These are phyloP conservation scores for Parsonsia alboflavescens DNA, from an alignment of 257 asterid genomes.

Conservation along the genomic window DNA sequence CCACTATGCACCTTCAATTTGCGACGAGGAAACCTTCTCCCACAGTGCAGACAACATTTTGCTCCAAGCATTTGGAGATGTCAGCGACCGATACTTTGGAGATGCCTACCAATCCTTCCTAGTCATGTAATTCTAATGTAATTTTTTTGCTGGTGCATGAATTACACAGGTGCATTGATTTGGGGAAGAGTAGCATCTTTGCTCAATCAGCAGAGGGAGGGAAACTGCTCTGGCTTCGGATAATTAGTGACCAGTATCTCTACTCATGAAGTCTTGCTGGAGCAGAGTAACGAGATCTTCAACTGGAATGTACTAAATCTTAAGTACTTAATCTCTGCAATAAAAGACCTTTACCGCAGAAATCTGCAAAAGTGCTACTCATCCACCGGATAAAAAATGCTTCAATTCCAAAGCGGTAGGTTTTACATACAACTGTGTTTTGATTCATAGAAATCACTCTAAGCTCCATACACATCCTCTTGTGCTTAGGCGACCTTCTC, in stretches of 20 bases:
- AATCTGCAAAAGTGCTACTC: no score
- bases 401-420: no score
- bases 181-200: neutral
- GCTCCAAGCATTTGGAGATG: slow-evolving; percentile 23
- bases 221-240: neutral
- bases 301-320: neutral
- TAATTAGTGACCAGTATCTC: neutral
- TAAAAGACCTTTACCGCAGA: neutral
- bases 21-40: slow-evolving; percentile 25
- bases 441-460: no score
- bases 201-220: neutral
- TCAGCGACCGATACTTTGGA: slow-evolving; percentile 12
- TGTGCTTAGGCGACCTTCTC: no score
- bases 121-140: neutral
- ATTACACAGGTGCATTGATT: neutral
- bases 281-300: neutral
- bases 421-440: no score
- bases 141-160: neutral
- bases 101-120: slow-evolving; percentile 17
- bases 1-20: slow-evolving; percentile 16
- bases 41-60: slow-evolving; percentile 31
- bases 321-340: neutral
- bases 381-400: no score
- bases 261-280: neutral
- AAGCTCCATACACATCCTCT: no score